Base-by-base conservation (phyloP, 2,329 filamentous ascomycete genomes). In the Pseudogymnoascus sp. region DNA sequence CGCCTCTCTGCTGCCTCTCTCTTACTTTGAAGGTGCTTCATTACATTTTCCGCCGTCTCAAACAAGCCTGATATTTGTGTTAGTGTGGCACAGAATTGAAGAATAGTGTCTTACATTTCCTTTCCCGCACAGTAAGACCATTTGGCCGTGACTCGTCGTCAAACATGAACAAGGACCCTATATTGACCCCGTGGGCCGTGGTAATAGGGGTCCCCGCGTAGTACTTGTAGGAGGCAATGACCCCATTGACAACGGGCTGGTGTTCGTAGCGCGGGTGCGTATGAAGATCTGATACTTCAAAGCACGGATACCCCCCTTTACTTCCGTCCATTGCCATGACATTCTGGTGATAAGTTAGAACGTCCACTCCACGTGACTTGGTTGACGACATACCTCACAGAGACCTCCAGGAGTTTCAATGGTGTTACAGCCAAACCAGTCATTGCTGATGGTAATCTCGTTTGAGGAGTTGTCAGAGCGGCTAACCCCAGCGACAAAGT, bases 91-190 rank as follows among this genome's bases (percentile, higher is more conserved):
- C 25, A 52, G 14, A 39, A 42, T 12, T 6, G 5, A 33, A 64
- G 22, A 33, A 2, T 19, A 22, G 28, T 33, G 49, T 55, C 49
- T 55, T 30, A 68, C 67, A 67, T 62, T 65, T 67, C 36, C 61
- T 67, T 58, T 84, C 78, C 8, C 76, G 75, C 0, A 72, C 65
- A 5, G 76, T 74, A 12, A 89, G 69, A 0, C 81, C 82, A 58
- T 79, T 67, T 23, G 59, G 59, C 6, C 82, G 80, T 0, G 82
- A 79, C n/a, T 76, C 75, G 35, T 68, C 62, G 62, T 69, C 67
- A 58, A 70, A 68, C 16, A 70, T 16, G 58, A 70, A 70, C n/a
- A 70, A 62, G 12, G 66, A 66, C 19, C 69, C 69, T 39, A 70
- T 70, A 38, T 67, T 69, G 35, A 70, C 64, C 4, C 69, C 67